Evolutionary conservation across 1,284 basidiomycete genomes (phyloP).

Genomic region (Tylopilus sp.): DNA sequence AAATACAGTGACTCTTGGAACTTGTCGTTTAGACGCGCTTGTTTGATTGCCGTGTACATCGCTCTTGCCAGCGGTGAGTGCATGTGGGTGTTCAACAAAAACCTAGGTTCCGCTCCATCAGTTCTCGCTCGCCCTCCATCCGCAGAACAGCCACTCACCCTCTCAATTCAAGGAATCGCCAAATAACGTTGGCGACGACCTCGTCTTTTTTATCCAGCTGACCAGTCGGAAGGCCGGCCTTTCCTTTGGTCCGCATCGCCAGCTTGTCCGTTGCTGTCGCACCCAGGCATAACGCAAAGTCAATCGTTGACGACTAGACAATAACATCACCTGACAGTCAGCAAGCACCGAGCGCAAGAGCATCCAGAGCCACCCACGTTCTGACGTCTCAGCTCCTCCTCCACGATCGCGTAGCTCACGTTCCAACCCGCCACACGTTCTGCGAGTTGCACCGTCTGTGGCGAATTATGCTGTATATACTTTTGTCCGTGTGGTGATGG

Average conservation of each 20-base stretch:
- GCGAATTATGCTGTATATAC: slow-evolving; percentile 66
- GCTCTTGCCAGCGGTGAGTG: slow-evolving; percentile 90
- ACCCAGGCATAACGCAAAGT: slow-evolving; percentile 91
- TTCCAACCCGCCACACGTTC: slow-evolving; percentile 92
- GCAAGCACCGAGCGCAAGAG: neutral
- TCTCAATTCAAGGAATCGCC: slow-evolving; percentile 94
- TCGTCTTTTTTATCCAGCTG: slow-evolving; percentile 97
- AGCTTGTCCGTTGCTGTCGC: slow-evolving; percentile 79
- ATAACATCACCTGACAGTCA: slow-evolving; percentile 6
- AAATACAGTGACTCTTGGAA: slow-evolving; percentile 96
- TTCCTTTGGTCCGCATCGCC: slow-evolving; percentile 70
- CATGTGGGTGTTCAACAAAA: slow-evolving; percentile 82
- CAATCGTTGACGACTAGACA: slow-evolving; percentile 87
- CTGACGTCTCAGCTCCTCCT: slow-evolving; percentile 93
- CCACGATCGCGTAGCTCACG: slow-evolving; percentile 80
- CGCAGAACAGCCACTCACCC: slow-evolving; percentile 50
- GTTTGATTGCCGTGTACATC: slow-evolving; percentile 76
- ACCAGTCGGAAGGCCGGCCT: slow-evolving; percentile 38
- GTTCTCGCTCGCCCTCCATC: slow-evolving; percentile 1
- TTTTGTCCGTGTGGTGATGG: slow-evolving; percentile 48
- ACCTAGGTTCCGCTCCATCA: slow-evolving; percentile 45
- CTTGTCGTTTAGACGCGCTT: slow-evolving; percentile 88
- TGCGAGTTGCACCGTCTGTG: slow-evolving; percentile 79
- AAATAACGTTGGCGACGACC: slow-evolving; percentile 95
- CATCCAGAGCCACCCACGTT: slow-evolving; percentile 60